Evolutionary conservation across 208 protist species (phyloP), one percentile per base, ranked within the genome.

Genomic region (Lotmaria passim): DNA sequence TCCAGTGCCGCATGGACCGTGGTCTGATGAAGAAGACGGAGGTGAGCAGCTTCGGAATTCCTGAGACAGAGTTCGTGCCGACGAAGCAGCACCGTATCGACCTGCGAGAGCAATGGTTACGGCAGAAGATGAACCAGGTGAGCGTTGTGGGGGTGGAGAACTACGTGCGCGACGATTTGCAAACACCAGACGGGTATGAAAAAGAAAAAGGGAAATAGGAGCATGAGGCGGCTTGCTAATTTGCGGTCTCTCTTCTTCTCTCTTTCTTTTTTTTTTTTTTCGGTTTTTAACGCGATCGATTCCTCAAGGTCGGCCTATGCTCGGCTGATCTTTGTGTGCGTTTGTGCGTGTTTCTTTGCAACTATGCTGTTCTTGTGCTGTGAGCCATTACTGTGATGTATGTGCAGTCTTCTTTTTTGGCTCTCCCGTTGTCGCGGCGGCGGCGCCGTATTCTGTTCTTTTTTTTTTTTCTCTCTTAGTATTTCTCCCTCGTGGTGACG

Each of bases 1-100:
- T 97, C 21, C 55, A 90, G 51, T 97, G 93, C 55, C 83, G 93
- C 74, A 94, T 94, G 85, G 89, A 95, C 33, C 81, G 87, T 7
- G 88, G 89, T 5, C 58, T 97, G 46, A 96, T 97, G 90, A 91
- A 88, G 52, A 73, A 86, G 31, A 87, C 86, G 1, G 90, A 97
- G 28, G 33, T 94, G 28, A 70, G 66, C 41, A 82, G 79, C 38
- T 94, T 95, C 63, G 86, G 85, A 24, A 75, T 96, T 53, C 92
- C 89, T 1, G 73, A 79, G 39, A 95, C 87, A 1, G 81, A 93
- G 50, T 96, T 96, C 83, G 88, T 96, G 7, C 83, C 84, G 31
- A 90, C 84, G 38, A 70, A 76, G 55, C 86, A 93, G 67, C 87
- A 96, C 61, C 82, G 83, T 23, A 76, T 82, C 19, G 87, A 96